A percentile compares a stretch with the other conserved stretches of the same genome.
These are phyloP conservation scores for Carnegiea gigantea DNA, from an alignment of 179 eudicot genomes.

Conservation along the genomic window DNA sequence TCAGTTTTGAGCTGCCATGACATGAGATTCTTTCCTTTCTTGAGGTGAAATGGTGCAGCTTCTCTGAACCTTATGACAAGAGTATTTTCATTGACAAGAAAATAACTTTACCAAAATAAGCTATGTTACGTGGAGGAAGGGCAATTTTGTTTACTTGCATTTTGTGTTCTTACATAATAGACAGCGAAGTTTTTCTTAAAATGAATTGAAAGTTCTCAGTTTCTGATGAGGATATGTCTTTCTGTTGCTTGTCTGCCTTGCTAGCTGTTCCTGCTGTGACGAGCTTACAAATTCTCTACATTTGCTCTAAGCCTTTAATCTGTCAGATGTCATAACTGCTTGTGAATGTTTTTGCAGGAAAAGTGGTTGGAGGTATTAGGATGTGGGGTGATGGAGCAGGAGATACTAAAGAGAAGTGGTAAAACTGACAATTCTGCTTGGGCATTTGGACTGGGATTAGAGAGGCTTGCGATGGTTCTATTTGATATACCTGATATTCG, in stretches of 20 bases:
- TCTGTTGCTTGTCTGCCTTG: no score
- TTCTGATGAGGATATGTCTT: no score
- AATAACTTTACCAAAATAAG: no score
- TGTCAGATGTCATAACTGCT: not conserved
- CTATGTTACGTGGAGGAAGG: no score
- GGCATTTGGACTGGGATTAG: slow-evolving; percentile 99
- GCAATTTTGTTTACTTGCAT: no score
- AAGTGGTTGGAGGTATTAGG: slow-evolving; percentile 97
- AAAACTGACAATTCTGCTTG: slow-evolving; percentile 74
- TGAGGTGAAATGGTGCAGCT: not conserved
- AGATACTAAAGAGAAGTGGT: slow-evolving; percentile 79
- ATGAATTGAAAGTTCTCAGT: no score
- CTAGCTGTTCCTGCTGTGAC: not conserved
- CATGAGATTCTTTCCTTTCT: not conserved
- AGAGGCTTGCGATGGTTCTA: slow-evolving; percentile 94
- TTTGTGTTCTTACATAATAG: no score
- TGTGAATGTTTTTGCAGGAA: slow-evolving; percentile 47
- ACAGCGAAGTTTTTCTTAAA: no score
- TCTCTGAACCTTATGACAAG: not conserved
- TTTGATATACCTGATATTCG: slow-evolving; percentile 90
- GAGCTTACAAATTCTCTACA: not conserved
- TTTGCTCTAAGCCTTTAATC: not conserved
- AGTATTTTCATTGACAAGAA: no score
- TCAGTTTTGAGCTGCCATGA: no score
- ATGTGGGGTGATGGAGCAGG: slow-evolving; percentile 95